Percentiles rank a stretch among this genome's conserved stretches.
Evolutionary conservation across 352 stramenopile species (phyloP).

Genomic region (Phytophthora palmivora): DNA sequence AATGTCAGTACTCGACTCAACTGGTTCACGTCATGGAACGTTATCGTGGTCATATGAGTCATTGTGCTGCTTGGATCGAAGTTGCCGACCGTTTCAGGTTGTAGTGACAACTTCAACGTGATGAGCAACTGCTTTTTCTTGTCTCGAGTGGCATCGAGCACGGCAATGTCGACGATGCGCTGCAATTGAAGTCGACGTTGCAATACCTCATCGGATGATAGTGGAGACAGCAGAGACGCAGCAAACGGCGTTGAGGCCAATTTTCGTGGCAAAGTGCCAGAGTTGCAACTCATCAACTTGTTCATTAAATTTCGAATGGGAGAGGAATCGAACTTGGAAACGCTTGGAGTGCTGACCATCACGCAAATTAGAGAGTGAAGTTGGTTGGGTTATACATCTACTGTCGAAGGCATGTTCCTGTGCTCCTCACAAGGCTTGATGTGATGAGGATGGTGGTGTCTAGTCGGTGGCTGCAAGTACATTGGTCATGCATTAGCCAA

Average conservation of each 20-base stretch:
- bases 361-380: conserved; percentile 21
- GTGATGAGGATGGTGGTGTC: conserved; percentile 13
- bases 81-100: conserved; percentile 13
- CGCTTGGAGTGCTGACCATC: conserved; percentile 14
- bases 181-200: conserved; percentile 24
- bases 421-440: conserved; percentile 14
- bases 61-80: conserved; percentile 16
- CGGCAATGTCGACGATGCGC: conserved; percentile 21
- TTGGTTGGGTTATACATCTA: not conserved
- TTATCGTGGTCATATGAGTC: conserved; percentile 1
- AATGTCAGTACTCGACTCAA: conserved; percentile 16
- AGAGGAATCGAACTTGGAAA: not conserved
- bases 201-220: conserved; percentile 3
- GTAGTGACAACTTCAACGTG: conserved; percentile 25
- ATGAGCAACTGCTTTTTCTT: conserved; percentile 31
- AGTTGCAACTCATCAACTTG: conserved; percentile 15
- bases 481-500: not conserved
- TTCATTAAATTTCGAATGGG: conserved; percentile 16
- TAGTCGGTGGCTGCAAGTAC: not conserved
- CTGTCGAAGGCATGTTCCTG: too few species aligned
- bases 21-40: conserved; percentile 30
- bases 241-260: conserved; percentile 21
- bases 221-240: conserved; percentile 17
- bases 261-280: conserved; percentile 20
- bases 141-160: conserved; percentile 27